These are phyloP conservation scores for Clonostachys chloroleuca DNA, from an alignment of 2,329 filamentous ascomycete species.

Conservation along the genomic window DNA sequence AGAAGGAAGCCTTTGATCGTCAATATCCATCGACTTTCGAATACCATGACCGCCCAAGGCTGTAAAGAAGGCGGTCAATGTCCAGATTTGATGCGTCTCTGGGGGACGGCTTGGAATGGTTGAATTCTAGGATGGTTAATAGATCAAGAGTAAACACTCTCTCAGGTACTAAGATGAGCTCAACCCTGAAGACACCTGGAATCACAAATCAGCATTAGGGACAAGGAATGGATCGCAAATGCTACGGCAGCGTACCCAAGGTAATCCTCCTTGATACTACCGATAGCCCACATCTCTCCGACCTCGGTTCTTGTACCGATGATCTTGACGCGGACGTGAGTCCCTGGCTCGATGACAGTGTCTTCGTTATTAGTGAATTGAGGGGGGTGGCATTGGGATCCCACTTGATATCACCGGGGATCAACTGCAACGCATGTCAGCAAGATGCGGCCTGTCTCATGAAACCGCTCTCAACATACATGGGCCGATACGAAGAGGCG, in stretches of 20 bases:
- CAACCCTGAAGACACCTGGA: not conserved
- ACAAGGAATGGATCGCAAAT: too few species aligned
- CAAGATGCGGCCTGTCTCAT: not conserved
- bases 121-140: too few species aligned
- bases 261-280: slow-evolving; percentile 87
- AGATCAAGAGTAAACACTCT: too few species aligned
- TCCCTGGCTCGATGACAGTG: slow-evolving; percentile 88
- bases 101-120: too few species aligned
- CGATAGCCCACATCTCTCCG: slow-evolving; percentile 93
- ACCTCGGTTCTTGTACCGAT: slow-evolving; percentile 92
- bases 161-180: too few species aligned
- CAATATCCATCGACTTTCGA: too few species aligned
- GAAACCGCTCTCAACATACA: slow-evolving; percentile 45
- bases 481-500: slow-evolving; percentile 77
- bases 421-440: slow-evolving; percentile 55
- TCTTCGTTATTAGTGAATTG: slow-evolving; percentile 96
- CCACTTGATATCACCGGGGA: slow-evolving; percentile 88
- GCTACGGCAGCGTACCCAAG: slow-evolving; percentile 46
- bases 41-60: too few species aligned
- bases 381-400: slow-evolving; percentile 92
- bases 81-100: too few species aligned
- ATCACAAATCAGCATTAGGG: too few species aligned
- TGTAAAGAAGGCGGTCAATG: too few species aligned
- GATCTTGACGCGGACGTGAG: slow-evolving; percentile 89
- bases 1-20: too few species aligned